phyloP scores from a whole-genome alignment of 2,329 filamentous ascomycete genomes.

The Pseudonectria foliicola region DNA sequence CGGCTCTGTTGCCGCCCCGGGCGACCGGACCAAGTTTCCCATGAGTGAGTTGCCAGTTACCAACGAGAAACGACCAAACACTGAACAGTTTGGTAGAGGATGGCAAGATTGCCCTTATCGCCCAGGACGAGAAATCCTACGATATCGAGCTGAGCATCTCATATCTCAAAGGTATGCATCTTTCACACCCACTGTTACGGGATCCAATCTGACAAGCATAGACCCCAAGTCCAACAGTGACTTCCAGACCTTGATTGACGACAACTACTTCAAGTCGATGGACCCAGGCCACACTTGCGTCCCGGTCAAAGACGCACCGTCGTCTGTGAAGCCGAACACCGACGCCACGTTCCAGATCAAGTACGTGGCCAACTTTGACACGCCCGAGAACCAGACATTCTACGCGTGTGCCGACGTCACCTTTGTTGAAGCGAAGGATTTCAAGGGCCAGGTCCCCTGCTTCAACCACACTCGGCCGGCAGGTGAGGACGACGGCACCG shows the following conservation, averaged over 20 bases:
- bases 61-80: background rate
- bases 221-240: constrained; percentile 34
- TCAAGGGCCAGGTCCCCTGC: constrained; percentile 30
- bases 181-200: background rate
- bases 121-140: constrained; percentile 48
- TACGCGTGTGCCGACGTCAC: constrained; percentile 44
- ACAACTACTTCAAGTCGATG: constrained; percentile 29
- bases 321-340: constrained; percentile 30
- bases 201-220: constrained; percentile 7
- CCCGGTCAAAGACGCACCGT: constrained; percentile 27
- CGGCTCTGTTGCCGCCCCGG: constrained; percentile 40
- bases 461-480: constrained; percentile 35
- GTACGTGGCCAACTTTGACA: constrained; percentile 38
- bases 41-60: constrained; percentile 32
- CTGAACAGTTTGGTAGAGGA: constrained; percentile 32
- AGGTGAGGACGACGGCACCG: constrained; percentile 17
- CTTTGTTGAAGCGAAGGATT: constrained; percentile 30
- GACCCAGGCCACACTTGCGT: constrained; percentile 42
- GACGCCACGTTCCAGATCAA: constrained; percentile 44
- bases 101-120: constrained; percentile 47
- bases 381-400: constrained; percentile 36
- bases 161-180: constrained; percentile 39
- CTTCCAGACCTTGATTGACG: constrained; percentile 32
- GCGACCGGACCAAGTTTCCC: constrained; percentile 50
- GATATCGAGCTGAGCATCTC: constrained; percentile 47